These are phyloP conservation scores for Coemansia sp. DNA, from an alignment of 192 early-diverging fungal genomes.

Conservation along the genomic window DNA sequence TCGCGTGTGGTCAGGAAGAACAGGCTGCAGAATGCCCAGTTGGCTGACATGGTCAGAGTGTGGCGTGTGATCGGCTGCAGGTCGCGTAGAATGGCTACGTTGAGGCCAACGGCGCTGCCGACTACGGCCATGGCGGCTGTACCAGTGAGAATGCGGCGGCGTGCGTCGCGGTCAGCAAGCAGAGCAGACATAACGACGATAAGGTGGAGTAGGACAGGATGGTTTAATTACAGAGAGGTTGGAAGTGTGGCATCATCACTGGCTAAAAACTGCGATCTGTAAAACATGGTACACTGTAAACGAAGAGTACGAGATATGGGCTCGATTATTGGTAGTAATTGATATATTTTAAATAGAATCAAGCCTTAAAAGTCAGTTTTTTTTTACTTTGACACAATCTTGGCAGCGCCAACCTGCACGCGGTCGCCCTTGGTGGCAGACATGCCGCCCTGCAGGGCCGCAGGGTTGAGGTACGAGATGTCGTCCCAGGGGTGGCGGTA, in stretches of 20 bases:
- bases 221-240: background rate
- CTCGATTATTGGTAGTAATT: too few relatives aligned
- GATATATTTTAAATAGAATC: too few relatives aligned
- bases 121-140: conserved; percentile 22
- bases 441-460: conserved; percentile 23
- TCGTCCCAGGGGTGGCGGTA: conserved; percentile 99
- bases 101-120: conserved; percentile 37
- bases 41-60: conserved; percentile 35
- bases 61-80: conserved; percentile 41
- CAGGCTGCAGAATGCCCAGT: conserved; percentile 41
- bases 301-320: too few relatives aligned
- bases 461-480: conserved; percentile 78
- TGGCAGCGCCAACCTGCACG: conserved; percentile 50
- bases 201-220: too few relatives aligned
- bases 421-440: conserved; percentile 31
- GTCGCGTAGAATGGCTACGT: conserved; percentile 39
- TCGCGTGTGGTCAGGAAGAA: conserved; percentile 55
- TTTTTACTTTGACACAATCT: conserved; percentile 43
- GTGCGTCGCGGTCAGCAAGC: conserved; percentile 23
- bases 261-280: too few relatives aligned
- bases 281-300: too few relatives aligned
- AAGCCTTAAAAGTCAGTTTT: too few relatives aligned
- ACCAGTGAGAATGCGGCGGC: conserved; percentile 27
- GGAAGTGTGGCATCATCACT: too few relatives aligned
- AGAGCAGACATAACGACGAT: conserved; percentile 1